Evolutionary conservation across 495 filamentous ascomycete species (phyloP).

Genomic region (Parmelia sp.): DNA sequence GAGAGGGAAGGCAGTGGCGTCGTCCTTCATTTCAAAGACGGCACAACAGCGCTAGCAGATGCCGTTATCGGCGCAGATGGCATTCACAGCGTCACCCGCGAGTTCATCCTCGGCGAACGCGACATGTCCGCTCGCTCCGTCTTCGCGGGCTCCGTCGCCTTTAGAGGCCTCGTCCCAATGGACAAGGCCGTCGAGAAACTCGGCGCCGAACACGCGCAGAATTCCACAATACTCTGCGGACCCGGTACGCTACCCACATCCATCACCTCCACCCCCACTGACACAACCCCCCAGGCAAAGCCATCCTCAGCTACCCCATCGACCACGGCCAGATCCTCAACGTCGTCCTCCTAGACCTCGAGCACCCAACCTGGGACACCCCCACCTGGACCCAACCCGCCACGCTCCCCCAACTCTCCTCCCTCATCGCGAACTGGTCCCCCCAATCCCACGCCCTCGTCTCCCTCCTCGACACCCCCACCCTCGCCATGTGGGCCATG

Average conservation of each 20-base stretch:
- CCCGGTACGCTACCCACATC: constrained; percentile 3
- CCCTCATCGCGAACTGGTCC: constrained; percentile 1
- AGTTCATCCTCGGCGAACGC: constrained; percentile 34
- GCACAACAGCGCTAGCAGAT: constrained; percentile 16
- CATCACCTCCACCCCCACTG: background rate
- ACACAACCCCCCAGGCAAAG: background rate
- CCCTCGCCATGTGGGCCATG: constrained; percentile 4
- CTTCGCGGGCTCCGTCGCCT: constrained; percentile 43
- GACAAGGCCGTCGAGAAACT: constrained; percentile 41
- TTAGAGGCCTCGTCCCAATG: constrained; percentile 48
- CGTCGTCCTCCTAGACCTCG: constrained; percentile 32
- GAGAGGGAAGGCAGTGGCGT: constrained; percentile 36
- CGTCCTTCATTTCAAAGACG: constrained; percentile 31
- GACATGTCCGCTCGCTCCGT: constrained; percentile 31
- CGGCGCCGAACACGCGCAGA: constrained; percentile 36
- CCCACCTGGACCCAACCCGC: constrained; percentile 2
- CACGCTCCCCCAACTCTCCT: background rate
- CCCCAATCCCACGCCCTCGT: background rate
- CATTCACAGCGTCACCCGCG: constrained; percentile 37
- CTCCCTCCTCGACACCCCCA: constrained; percentile 11
- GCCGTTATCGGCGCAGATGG: constrained; percentile 46
- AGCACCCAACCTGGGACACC: constrained; percentile 13
- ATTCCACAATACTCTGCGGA: constrained; percentile 15
- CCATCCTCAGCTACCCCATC: constrained; percentile 42
- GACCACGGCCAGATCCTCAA: constrained; percentile 39